Base-by-base conservation (phyloP, 2,329 filamentous ascomycete genomes). In the Epichloe glyceriae region DNA sequence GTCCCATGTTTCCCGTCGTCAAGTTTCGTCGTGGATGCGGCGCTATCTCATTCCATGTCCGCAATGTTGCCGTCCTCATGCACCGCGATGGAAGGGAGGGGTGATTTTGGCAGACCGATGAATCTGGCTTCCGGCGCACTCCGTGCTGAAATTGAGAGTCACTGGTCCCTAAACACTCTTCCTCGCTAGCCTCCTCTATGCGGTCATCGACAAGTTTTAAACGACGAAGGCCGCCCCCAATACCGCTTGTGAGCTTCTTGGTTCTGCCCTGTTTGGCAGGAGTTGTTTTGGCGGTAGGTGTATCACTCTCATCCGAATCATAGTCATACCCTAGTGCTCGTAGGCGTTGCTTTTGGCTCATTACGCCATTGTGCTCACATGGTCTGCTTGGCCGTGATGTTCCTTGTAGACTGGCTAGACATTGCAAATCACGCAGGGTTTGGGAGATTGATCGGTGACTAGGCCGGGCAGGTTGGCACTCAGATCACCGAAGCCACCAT, bases 401-500 rank as follows among this genome's bases (percentile, higher is more conserved):
- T 12, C 49, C 49, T 12, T 51, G 49, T 8, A 51, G 8, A 15
- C 17, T 53, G 41, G 37, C 35, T 17, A 56, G 26, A 55, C 22
- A 11, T 49, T 39, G 41, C 55, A 56, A 30, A 54, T 52, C n/a
- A 47, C 48, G 46, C 55, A 56, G 12, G 49, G 56, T 14, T 42
- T 38, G 2, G 33, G 37, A 11, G 20, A 10, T 7, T 20, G 6
- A 5, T 26, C 14, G 2, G 20, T 51, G 17, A 59, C 59, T n/a
- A 62, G 50, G n/a, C 59, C 58, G 3, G 59, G 70, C 0, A 73
- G 58, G 48, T 67, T 61, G 39, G 59, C 55, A 3, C 67, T 63
- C 1, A 55, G 53, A 12, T 59, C 51, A 0, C 68, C 68, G 38
- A 67, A 71, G 0, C 68, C 65, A 0, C 43, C 49, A 10, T 67